These are phyloP conservation scores for Pythium dissotocum DNA, from an alignment of 352 stramenopile species.

Conservation along the genomic window DNA sequence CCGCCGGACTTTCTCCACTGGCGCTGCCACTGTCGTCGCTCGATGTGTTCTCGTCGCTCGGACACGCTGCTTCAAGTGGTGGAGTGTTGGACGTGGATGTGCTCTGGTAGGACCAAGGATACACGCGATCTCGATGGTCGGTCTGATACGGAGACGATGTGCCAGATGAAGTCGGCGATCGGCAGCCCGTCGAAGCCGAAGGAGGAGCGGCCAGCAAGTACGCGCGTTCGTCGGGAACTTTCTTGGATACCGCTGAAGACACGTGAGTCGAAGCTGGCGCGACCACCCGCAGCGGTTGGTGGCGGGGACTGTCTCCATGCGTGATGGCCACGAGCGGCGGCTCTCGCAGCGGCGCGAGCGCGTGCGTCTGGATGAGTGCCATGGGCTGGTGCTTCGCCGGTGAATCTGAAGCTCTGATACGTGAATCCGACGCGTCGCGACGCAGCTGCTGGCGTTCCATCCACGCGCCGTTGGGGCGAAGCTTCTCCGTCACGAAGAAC, in stretches of 20 bases:
- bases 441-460: slow-evolving; percentile 8
- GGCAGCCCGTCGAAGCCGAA: not conserved
- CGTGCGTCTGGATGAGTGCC: slow-evolving; percentile 13
- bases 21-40: not conserved
- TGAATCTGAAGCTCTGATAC: slow-evolving; percentile 28
- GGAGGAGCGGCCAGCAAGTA: slow-evolving; percentile 4
- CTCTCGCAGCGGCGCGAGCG: not conserved
- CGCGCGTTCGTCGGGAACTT: slow-evolving; percentile 11
- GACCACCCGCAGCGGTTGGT: not conserved
- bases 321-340: slow-evolving; percentile 3
- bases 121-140: slow-evolving; percentile 17
- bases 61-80: not conserved
- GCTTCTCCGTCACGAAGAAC: slow-evolving; percentile 2
- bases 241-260: slow-evolving; percentile 1
- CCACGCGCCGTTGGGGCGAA: not conserved
- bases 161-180: slow-evolving; percentile 10
- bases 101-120: slow-evolving; percentile 10
- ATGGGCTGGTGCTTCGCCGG: slow-evolving; percentile 13
- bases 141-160: slow-evolving; percentile 18
- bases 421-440: slow-evolving; percentile 4
- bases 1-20: not conserved
- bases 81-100: not conserved
- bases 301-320: not conserved
- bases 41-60: slow-evolving; percentile 1
- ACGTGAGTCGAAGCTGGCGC: not conserved